Evolutionary conservation across 768 basidiomycete species (phyloP), one percentile per base, ranked within the genome.

Genomic region (Hygrophoropsis aurantiaca): DNA sequence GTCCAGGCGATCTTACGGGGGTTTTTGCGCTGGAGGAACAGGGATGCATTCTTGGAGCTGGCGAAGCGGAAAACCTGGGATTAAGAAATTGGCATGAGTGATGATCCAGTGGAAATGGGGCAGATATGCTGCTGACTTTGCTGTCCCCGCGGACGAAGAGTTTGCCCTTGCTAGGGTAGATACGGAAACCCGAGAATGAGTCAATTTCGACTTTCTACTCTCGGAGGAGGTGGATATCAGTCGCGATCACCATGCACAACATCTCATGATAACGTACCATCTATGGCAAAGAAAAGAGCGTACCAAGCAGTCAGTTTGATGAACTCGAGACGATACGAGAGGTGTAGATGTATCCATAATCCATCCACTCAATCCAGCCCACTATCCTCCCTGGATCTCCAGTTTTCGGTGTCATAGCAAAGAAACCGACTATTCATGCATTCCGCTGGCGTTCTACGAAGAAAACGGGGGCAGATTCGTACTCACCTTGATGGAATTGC

Each of bases 1-100:
- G 95, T 98, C 95, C 95, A 98, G 54, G 95, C 87, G 74, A 98
- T 94, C 84, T 98, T 98, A 68, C 97, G 91, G 43, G 97, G 97
- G 80, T 99, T 98, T 80, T 99, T 99, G 77, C 95, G 90, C 73
- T 99, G 97, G 49, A 90, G 77, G 85, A 98, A 98, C 57, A 99
- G 87, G 51, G 95, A 97, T 52, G 94, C 81, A 65, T 84, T 90
- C 83, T 98, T 98, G 55, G 90, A 90, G 67, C 71, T 77, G 58
- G 86, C 79, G 75, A 98, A 98, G 70, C 95, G 92, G 88, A 95
- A 97, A 68, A 93, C 81, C 93, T 95, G 61, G 4, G 27, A 11
- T 13, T 15, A 18, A 6, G 6, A 24, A 5, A 19, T 23, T 5
- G 10, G 23, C 3, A 27, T 21, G 11, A 6, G n/a, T 30, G 18